Conservation (phyloP, 306 rosid species). For the Nissolia schottii region DNA sequence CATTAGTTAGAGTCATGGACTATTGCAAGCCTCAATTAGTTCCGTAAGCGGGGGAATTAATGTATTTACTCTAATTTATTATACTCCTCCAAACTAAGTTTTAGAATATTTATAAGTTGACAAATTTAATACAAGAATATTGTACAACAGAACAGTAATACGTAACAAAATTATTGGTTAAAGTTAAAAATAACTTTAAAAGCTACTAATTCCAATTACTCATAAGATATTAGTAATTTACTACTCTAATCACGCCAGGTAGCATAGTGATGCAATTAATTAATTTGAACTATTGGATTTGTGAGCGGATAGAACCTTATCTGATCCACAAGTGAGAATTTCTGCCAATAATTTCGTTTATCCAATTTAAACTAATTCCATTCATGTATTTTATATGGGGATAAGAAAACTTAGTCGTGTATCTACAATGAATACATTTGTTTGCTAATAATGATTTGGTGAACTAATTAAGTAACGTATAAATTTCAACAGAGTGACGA, state of each 20-base stretch:
- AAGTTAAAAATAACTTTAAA: neutral
- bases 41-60: neutral
- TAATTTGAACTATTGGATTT: conserved; percentile 2
- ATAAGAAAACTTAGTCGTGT: neutral
- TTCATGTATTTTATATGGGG: neutral
- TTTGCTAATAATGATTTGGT: conserved; percentile 39
- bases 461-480: conserved; percentile 32
- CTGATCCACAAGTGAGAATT: conserved; percentile 15
- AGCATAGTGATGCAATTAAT: neutral
- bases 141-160: too few species aligned
- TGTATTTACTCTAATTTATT: too few species aligned
- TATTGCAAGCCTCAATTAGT: neutral
- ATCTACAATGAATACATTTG: neutral
- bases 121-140: too few species aligned
- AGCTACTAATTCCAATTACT: neutral
- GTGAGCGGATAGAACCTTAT: conserved; percentile 21
- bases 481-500: conserved; percentile 24
- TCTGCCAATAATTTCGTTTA: neutral
- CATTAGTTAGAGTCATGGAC: too few species aligned
- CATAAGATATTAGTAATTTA: neutral
- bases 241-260: neutral
- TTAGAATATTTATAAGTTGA: too few species aligned
- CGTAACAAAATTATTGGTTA: neutral
- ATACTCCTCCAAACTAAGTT: too few species aligned
- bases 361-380: neutral